Evolutionary conservation across 495 filamentous ascomycete genomes (phyloP), one percentile per base, ranked within the genome.

Genomic region (Astrothelium macrocarpum): DNA sequence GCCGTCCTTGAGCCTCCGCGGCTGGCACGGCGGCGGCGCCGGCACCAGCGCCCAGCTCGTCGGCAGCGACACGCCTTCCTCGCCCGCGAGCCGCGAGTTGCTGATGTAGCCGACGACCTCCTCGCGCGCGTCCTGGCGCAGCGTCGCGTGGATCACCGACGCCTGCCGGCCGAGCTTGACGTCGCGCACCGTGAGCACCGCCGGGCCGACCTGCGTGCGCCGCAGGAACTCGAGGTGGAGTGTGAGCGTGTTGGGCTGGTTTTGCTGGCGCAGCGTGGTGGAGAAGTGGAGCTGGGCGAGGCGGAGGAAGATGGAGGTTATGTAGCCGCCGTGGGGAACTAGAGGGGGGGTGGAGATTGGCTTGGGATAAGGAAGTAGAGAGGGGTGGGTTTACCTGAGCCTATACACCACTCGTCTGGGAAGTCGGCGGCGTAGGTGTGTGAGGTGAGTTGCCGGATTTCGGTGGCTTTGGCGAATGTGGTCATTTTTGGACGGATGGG

Each of bases 251-350:
- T 88, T 77, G 31, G 84, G 78, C 75, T 88, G 85, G 67, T 83
- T 79, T 58, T 82, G 82, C 0, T 74, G 73, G 36, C 79, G 69
- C 61, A 90, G 84, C 11, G 86, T 83, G 31, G 83, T 85, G 46
- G 69, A 71, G 75, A 89, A 90, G 73, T 93, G 88, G 16, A 75
- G 77, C 1, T 73, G 71, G 9, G 84, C 83, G 25, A 87, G 81
- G 18, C 76, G 74, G 67, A 90, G 80, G 64, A 95, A 73, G 61
- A 84, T 72, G 3, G 86, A 78, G 23, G 86, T 85, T 12, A 88
- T 84, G 69, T 87, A 93, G 56, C 90, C 91, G 64, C 90, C 90
- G 69, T 96, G 89, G 23, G 90, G 90, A 4, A 96, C 90, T 90
- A 1, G 11, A 53, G 59, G 20, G 53, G 25, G 45, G 25, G 25